These are phyloP conservation scores for Ustilago sp. DNA, from an alignment of 1,284 basidiomycete genomes.

Conservation along the genomic window DNA sequence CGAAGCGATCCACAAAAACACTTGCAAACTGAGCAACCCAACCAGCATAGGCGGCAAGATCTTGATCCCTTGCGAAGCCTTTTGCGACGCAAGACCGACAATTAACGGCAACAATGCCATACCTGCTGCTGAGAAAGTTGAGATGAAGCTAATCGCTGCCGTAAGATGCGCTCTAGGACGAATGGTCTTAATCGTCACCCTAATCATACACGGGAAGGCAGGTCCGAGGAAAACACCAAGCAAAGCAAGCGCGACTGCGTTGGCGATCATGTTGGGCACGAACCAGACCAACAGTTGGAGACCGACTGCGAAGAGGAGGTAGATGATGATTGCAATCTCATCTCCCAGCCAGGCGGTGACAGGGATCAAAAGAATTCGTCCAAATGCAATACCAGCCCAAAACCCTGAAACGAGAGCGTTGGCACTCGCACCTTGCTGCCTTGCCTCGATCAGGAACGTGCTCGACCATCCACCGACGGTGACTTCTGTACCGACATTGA, in stretches of 20 bases:
- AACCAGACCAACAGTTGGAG: conserved; percentile 55
- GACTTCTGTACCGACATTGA: conserved; percentile 57
- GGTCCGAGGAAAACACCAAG: conserved; percentile 54
- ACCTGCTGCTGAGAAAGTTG: conserved; percentile 44
- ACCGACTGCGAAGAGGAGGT: conserved; percentile 42
- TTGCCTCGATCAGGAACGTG: conserved; percentile 41
- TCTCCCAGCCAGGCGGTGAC: conserved; percentile 49
- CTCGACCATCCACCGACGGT: conserved; percentile 56
- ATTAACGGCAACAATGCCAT: conserved; percentile 53
- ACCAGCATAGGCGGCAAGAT: conserved; percentile 52
- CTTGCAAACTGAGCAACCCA: conserved; percentile 39
- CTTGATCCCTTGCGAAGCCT: conserved; percentile 41
- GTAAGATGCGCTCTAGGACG: conserved; percentile 51
- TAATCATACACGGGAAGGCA: conserved; percentile 52
- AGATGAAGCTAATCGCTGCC: conserved; percentile 49
- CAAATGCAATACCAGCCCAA: conserved; percentile 55
- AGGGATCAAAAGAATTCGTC: conserved; percentile 54
- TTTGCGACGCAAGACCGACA: conserved; percentile 47
- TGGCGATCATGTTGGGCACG: conserved; percentile 51
- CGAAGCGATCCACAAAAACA: conserved; percentile 28
- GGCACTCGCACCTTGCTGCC: conserved; percentile 27
- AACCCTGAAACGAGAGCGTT: conserved; percentile 56
- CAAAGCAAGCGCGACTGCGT: conserved; percentile 49
- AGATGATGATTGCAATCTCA: conserved; percentile 45
- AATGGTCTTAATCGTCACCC: conserved; percentile 28